Evolutionary conservation across 345 rosid species (phyloP), one percentile per base, ranked within the genome.

Genomic region (Aurinia saxatilis): DNA sequence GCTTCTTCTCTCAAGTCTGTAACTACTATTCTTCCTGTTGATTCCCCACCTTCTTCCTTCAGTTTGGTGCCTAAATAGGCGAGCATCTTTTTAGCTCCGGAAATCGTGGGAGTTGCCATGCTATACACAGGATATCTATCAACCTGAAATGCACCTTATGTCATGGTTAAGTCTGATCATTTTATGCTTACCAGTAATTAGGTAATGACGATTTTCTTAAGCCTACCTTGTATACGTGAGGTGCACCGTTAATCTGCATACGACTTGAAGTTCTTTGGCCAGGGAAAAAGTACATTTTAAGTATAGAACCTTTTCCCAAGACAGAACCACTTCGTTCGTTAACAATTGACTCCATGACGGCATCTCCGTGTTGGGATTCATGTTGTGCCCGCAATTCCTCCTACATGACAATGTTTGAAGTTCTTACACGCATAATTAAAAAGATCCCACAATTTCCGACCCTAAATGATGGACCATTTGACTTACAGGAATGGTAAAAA

Each of bases 1-100:
- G 91, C 90, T 67, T 93, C 99, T 84, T 93, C 97, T 81, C 97
- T 84, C 33, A 90, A 73, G 75, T 93, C 96, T 39, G 87, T 93
- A 61, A 93, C 74, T 56, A 93, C 75, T 54, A 84, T 78, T 56
- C 81, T 93, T 74, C 70, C 79, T 65, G 65, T 63, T 57, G 80
- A 65, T 50, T 40, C 69, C 7, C 72, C 70, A 50, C 81, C 87
- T 73, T 78, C 90, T 42, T 60, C 80, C 50, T 76, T 66, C 21
- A 78, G 74, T 65, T 85, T 75, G 61, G 91, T 86, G 66, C 85
- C 85, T 71, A 93, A 78, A 82, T 81, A 84, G 23, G 86, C 73
- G 8, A 93, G 79, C 97, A 93, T 85, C 78, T 85, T 90, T 76
- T 78, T 87, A 47, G 97, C 96, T 53, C 90, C 97, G 12, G 76